phyloP scores from a whole-genome alignment of 2,329 filamentous ascomycete genomes.

The Sclerotinia subarctica region DNA sequence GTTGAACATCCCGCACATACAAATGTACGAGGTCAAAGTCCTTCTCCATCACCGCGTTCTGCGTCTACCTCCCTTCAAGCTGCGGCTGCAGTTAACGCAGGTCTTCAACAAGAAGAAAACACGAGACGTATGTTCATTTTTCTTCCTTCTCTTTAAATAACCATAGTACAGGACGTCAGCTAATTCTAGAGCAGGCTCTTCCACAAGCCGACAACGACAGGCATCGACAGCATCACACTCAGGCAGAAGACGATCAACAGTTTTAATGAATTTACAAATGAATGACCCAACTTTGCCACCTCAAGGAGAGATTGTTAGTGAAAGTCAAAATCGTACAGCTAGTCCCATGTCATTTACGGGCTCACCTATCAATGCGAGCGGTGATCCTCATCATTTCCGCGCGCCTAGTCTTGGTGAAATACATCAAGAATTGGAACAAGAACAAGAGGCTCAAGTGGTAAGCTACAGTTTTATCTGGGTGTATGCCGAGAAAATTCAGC shows the following conservation, averaged over 20 bases:
- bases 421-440: conserved; percentile 74
- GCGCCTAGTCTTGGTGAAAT: conserved; percentile 72
- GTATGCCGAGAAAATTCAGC: neutral
- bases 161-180: neutral
- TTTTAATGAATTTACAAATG: conserved; percentile 70
- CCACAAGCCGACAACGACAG: conserved; percentile 47
- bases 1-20: conserved; percentile 26
- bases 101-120: conserved; percentile 62
- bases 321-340: conserved; percentile 42
- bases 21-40: conserved; percentile 46
- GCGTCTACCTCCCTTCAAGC: conserved; percentile 71
- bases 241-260: conserved; percentile 62
- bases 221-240: conserved; percentile 43
- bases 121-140: conserved; percentile 48
- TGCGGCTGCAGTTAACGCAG: conserved; percentile 73
- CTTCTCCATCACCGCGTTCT: conserved; percentile 60
- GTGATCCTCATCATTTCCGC: conserved; percentile 61
- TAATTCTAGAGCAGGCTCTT: conserved; percentile 37
- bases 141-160: no score
- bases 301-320: conserved; percentile 64
- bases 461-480: conserved; percentile 32
- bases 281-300: conserved; percentile 67
- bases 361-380: conserved; percentile 43
- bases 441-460: conserved; percentile 76
- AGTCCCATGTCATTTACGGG: conserved; percentile 49